Evolutionary conservation across 148 eudicot genomes (phyloP).

Genomic region (Diospyros lotus): DNA sequence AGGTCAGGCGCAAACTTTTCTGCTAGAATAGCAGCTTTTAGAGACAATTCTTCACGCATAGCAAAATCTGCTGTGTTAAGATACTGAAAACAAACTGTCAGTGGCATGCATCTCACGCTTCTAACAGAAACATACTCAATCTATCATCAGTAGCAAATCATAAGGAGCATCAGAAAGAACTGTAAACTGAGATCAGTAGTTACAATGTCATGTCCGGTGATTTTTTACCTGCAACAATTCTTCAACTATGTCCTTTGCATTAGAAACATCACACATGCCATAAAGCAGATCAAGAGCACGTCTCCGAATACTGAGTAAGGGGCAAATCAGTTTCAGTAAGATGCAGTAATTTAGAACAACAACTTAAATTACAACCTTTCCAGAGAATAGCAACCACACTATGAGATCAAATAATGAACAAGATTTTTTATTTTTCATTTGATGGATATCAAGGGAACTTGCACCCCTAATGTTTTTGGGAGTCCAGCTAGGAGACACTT

Average conservation of each 20-base stretch:
- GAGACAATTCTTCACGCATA: constrained; percentile 92
- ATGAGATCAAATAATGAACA: neutral
- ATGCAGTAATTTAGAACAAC: constrained; percentile 1
- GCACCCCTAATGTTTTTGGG: neutral
- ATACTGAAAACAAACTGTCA: constrained; percentile 56
- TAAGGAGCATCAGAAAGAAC: neutral
- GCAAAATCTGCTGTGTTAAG: constrained; percentile 93
- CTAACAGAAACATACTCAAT: neutral
- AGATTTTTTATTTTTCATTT: neutral
- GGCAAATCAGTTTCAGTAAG: constrained; percentile 16
- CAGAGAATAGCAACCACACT: too few relatives aligned
- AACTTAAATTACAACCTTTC: too few relatives aligned
- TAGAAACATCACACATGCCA: constrained; percentile 99
- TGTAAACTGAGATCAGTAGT: too few relatives aligned
- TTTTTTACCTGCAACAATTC: constrained; percentile 77
- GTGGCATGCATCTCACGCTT: neutral
- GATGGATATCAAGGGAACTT: neutral
- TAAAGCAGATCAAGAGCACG: constrained; percentile 98
- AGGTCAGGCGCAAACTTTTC: constrained; percentile 98
- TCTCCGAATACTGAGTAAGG: constrained; percentile 72
- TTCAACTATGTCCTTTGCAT: constrained; percentile 98
- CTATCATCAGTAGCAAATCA: neutral
- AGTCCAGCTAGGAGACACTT: neutral
- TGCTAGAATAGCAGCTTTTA: constrained; percentile 96
- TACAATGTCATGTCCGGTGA: neutral